Conservation (phyloP, 2,329 filamentous ascomycete genomes). For the Fusarium poae region DNA sequence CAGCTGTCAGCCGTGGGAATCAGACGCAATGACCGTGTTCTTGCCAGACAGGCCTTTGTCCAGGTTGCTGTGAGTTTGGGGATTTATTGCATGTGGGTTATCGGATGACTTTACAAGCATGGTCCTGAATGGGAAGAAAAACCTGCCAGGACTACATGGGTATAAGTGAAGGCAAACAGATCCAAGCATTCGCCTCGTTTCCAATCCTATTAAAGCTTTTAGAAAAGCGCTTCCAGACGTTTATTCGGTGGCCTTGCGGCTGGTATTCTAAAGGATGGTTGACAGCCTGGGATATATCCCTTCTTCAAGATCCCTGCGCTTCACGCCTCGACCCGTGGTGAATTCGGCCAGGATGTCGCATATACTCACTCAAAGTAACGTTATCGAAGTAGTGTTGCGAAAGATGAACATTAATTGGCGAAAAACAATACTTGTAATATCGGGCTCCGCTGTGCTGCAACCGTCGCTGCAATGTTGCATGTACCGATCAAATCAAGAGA, state of each 20-base stretch:
- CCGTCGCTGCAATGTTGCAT: neutral
- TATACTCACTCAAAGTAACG: neutral
- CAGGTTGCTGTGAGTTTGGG: slow-evolving; percentile 14
- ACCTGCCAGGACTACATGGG: neutral
- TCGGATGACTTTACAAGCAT: slow-evolving; percentile 31
- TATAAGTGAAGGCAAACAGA: slow-evolving; percentile 2
- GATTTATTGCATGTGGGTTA: slow-evolving; percentile 35
- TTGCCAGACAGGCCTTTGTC: slow-evolving; percentile 2
- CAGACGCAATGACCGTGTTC: slow-evolving; percentile 25
- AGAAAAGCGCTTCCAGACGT: neutral
- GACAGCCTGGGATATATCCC: slow-evolving; percentile 6
- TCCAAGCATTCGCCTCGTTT: slow-evolving; percentile 22
- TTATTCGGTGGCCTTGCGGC: neutral
- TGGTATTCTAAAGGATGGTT: slow-evolving; percentile 2
- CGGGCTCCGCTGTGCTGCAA: neutral
- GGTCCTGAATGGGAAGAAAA: slow-evolving; percentile 9
- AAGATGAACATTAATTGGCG: neutral
- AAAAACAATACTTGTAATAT: neutral
- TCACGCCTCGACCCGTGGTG: neutral
- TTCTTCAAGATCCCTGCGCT: slow-evolving; percentile 18
- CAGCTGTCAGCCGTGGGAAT: slow-evolving; percentile 5
- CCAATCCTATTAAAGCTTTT: neutral
- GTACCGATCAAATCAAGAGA: neutral
- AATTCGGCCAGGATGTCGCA: slow-evolving; percentile 1
- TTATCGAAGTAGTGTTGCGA: neutral